Evolutionary conservation across 192 early-diverging fungal genomes (phyloP).

Genomic region (Entomortierella parvispora): DNA sequence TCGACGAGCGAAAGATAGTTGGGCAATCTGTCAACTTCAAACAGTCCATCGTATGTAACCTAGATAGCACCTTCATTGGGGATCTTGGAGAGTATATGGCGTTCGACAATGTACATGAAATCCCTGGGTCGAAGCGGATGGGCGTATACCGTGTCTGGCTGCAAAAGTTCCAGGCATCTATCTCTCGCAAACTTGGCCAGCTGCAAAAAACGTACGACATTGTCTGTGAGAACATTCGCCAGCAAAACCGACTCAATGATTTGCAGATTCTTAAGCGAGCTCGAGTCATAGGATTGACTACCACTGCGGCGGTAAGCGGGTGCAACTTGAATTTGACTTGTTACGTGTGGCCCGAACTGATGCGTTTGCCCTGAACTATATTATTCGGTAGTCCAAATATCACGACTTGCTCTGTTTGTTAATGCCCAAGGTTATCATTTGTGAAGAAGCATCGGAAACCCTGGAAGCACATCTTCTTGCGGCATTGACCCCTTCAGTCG

Average conservation of each 20-base stretch:
- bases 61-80: slow-evolving; percentile 16
- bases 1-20: slow-evolving; percentile 17
- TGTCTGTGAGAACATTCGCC: slow-evolving; percentile 39
- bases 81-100: slow-evolving; percentile 14
- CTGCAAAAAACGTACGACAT: slow-evolving; percentile 17
- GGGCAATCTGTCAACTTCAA: slow-evolving; percentile 29
- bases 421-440: slow-evolving; percentile 60
- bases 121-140: slow-evolving; percentile 36
- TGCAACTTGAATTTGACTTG: background rate
- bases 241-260: slow-evolving; percentile 33
- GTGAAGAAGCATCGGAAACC: slow-evolving; percentile 68
- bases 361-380: background rate
- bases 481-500: slow-evolving; percentile 55
- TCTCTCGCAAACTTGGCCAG: slow-evolving; percentile 10
- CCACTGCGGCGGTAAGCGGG: slow-evolving; percentile 64
- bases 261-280: slow-evolving; percentile 20
- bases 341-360: background rate
- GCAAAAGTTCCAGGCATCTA: slow-evolving; percentile 9
- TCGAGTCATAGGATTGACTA: slow-evolving; percentile 68
- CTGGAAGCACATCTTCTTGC: slow-evolving; percentile 64
- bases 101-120: slow-evolving; percentile 34
- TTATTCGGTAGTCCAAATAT: slow-evolving; percentile 60
- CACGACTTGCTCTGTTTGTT: slow-evolving; percentile 59
- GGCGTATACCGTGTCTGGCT: slow-evolving; percentile 53
- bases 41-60: slow-evolving; percentile 33